Conservation (phyloP, 1,284 basidiomycete genomes). For the Golubevia sp. region DNA sequence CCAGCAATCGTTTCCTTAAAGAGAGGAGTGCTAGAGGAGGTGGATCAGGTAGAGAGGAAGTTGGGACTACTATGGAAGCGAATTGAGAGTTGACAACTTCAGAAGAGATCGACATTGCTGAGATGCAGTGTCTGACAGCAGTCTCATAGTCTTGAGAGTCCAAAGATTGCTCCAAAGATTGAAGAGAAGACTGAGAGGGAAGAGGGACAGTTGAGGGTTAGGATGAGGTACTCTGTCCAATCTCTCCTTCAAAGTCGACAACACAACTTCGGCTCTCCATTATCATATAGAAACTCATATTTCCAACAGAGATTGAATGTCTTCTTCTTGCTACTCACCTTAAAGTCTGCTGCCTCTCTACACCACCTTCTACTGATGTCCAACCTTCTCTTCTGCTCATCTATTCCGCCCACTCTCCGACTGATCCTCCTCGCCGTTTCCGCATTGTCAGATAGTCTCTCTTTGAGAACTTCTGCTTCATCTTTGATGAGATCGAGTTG, state of each 20-base stretch:
- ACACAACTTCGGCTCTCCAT: no score
- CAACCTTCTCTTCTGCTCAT: conserved; percentile 46
- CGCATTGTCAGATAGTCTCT: conserved; percentile 30
- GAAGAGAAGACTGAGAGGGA: conserved; percentile 19
- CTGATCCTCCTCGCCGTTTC: conserved; percentile 39
- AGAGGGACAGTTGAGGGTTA: not conserved
- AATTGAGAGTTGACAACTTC: conserved; percentile 39
- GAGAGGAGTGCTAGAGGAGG: conserved; percentile 35
- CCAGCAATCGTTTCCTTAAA: conserved; percentile 35
- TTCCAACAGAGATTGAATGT: not conserved
- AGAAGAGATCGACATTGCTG: conserved; percentile 30
- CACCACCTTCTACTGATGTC: conserved; percentile 41
- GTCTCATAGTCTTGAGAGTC: conserved; percentile 52
- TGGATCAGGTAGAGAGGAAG: conserved; percentile 35
- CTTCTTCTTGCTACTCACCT: conserved; percentile 10
- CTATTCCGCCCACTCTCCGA: conserved; percentile 32
- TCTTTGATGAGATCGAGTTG: conserved; percentile 33
- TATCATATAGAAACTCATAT: no score
- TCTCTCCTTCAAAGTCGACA: no score
- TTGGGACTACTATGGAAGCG: conserved; percentile 40
- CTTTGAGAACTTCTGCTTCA: conserved; percentile 31
- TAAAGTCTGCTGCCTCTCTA: conserved; percentile 34
- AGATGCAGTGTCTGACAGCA: conserved; percentile 37
- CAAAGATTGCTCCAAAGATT: conserved; percentile 33
- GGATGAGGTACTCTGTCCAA: no score